These are phyloP conservation scores for Monosporascus ibericus DNA, from an alignment of 2,329 filamentous ascomycete species.

Conservation along the genomic window DNA sequence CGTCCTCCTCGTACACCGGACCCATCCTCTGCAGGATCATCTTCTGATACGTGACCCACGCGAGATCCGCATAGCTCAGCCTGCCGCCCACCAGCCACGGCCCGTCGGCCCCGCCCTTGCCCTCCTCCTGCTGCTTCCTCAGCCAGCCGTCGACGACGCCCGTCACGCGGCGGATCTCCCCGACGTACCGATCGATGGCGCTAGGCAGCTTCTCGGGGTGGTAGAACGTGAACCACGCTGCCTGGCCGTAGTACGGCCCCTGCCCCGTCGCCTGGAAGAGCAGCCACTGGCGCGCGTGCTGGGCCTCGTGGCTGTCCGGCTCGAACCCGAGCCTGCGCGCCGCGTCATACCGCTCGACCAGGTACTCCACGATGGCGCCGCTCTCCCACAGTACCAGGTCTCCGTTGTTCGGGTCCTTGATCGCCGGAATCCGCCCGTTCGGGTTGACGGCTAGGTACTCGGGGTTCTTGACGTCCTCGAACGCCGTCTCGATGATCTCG, in stretches of 20 bases:
- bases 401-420: slow-evolving; percentile 32
- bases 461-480: slow-evolving; percentile 20
- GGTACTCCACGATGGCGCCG: slow-evolving; percentile 42
- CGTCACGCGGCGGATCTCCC: slow-evolving; percentile 12
- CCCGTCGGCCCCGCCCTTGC: background rate
- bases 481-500: slow-evolving; percentile 8
- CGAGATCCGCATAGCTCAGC: background rate
- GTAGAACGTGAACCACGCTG: slow-evolving; percentile 23
- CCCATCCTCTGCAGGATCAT: background rate
- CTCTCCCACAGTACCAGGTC: slow-evolving; percentile 42
- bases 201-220: slow-evolving; percentile 24
- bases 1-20: background rate
- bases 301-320: slow-evolving; percentile 24
- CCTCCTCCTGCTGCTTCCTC: background rate
- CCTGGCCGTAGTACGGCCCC: slow-evolving; percentile 36
- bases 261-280: slow-evolving; percentile 37
- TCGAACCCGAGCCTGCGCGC: slow-evolving; percentile 32
- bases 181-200: slow-evolving; percentile 21
- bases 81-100: background rate
- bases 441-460: slow-evolving; percentile 23
- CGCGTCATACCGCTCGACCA: slow-evolving; percentile 38
- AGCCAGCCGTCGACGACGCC: background rate
- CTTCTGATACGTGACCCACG: background rate
- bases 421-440: slow-evolving; percentile 27
- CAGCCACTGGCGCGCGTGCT: slow-evolving; percentile 33